phyloP scores from a whole-genome alignment of 306 rosid species.

The Begonia fuchsioides region DNA sequence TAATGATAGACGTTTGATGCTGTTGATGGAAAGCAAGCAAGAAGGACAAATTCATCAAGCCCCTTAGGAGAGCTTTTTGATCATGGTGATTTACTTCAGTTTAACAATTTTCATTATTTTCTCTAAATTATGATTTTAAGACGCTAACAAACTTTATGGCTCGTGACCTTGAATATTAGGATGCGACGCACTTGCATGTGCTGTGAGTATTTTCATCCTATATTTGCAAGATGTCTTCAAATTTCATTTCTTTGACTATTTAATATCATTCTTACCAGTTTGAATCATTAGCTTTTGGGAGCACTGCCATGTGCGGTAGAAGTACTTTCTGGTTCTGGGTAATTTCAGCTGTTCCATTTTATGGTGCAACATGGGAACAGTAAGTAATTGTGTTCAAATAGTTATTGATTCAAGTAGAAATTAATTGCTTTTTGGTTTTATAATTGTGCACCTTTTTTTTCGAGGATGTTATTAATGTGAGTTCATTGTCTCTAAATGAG shows the following conservation, averaged over 20 bases:
- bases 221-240: background rate
- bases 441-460: too few species aligned
- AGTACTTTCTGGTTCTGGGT: slow-evolving; percentile 90
- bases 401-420: too few species aligned
- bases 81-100: slow-evolving; percentile 46
- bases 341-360: slow-evolving; percentile 84
- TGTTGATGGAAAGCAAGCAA: slow-evolving; percentile 98
- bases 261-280: slow-evolving; percentile 33
- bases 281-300: slow-evolving; percentile 86
- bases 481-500: too few species aligned
- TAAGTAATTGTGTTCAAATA: slow-evolving; percentile 24
- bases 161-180: slow-evolving; percentile 36
- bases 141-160: too few species aligned
- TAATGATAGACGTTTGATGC: slow-evolving; percentile 78
- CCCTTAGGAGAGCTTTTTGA: slow-evolving; percentile 96
- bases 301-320: slow-evolving; percentile 88
- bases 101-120: too few species aligned
- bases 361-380: slow-evolving; percentile 96
- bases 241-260: background rate
- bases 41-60: slow-evolving; percentile 90
- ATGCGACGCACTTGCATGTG: slow-evolving; percentile 97
- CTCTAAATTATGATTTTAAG: too few species aligned
- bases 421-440: too few species aligned
- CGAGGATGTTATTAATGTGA: too few species aligned
- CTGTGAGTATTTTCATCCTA: slow-evolving; percentile 37